phyloP scores from a whole-genome alignment of 1,139 yeast species.

The Pichia sp. region DNA sequence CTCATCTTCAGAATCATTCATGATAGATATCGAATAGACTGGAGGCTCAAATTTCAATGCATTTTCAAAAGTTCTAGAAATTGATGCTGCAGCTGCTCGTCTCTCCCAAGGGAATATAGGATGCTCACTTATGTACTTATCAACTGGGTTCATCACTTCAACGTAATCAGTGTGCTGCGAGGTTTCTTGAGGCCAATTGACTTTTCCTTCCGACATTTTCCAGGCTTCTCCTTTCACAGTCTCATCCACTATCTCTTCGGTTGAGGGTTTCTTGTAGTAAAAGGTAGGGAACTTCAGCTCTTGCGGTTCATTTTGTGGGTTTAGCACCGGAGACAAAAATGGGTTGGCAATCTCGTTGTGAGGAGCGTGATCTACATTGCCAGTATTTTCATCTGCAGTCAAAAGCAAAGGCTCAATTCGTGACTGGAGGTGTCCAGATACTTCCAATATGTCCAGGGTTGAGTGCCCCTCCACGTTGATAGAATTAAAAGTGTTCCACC shows the following conservation, averaged over 20 bases:
- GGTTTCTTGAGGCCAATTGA: constrained; percentile 18
- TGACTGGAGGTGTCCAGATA: constrained; percentile 25
- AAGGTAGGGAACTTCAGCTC: constrained; percentile 20
- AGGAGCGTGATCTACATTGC: neutral
- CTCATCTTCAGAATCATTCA: constrained; percentile 3
- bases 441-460: constrained; percentile 16
- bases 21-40: constrained; percentile 17
- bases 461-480: constrained; percentile 11
- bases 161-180: neutral
- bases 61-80: constrained; percentile 23
- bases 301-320: neutral
- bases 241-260: constrained; percentile 16
- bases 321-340: constrained; percentile 4
- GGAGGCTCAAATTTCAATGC: constrained; percentile 19
- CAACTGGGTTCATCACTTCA: constrained; percentile 1
- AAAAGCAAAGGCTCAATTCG: constrained; percentile 9
- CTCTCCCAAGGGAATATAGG: constrained; percentile 47
- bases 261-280: constrained; percentile 19
- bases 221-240: constrained; percentile 37
- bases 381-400: neutral
- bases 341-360: constrained; percentile 10
- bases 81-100: neutral
- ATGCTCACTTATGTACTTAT: constrained; percentile 25
- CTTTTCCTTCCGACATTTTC: constrained; percentile 35
- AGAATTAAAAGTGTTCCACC: constrained; percentile 39